Evolutionary conservation across 2,329 filamentous ascomycete genomes (phyloP).

Genomic region (Fusarium brevicatenulatum): DNA sequence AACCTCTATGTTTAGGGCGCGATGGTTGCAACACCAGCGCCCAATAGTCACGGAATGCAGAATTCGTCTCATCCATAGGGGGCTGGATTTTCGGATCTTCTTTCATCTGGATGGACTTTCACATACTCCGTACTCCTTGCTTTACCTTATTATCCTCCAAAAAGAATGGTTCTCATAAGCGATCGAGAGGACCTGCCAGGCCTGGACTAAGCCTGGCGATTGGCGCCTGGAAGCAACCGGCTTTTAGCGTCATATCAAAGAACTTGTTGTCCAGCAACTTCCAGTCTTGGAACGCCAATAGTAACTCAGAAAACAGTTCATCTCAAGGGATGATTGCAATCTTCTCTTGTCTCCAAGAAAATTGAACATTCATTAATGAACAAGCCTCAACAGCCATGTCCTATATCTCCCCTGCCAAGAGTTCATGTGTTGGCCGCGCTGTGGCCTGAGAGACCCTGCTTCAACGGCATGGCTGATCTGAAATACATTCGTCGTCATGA

Average conservation of each 20-base stretch:
- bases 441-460: not conserved
- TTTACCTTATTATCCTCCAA: not conserved
- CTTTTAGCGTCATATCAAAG: constrained; percentile 10
- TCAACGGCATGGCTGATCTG: constrained; percentile 10
- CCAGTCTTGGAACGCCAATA: not conserved
- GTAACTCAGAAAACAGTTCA: not conserved
- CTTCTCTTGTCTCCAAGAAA: constrained; percentile 1
- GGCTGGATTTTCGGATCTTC: not conserved
- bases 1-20: constrained; percentile 6
- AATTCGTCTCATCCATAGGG: constrained; percentile 1
- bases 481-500: constrained; percentile 15
- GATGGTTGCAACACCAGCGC: constrained; percentile 15
- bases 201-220: not conserved
- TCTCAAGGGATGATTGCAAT: not conserved
- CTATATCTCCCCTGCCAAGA: constrained; percentile 32
- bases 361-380: not conserved
- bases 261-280: not conserved
- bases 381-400: constrained; percentile 22
- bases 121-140: not conserved
- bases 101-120: not conserved
- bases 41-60: constrained; percentile 21
- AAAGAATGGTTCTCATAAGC: not conserved
- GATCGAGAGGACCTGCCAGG: not conserved
- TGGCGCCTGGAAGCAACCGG: constrained; percentile 2
- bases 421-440: constrained; percentile 4